Evolutionary conservation across 2,329 filamentous ascomycete species (phyloP), one percentile per base, ranked within the genome.

Genomic region (Didymella segeticola): DNA sequence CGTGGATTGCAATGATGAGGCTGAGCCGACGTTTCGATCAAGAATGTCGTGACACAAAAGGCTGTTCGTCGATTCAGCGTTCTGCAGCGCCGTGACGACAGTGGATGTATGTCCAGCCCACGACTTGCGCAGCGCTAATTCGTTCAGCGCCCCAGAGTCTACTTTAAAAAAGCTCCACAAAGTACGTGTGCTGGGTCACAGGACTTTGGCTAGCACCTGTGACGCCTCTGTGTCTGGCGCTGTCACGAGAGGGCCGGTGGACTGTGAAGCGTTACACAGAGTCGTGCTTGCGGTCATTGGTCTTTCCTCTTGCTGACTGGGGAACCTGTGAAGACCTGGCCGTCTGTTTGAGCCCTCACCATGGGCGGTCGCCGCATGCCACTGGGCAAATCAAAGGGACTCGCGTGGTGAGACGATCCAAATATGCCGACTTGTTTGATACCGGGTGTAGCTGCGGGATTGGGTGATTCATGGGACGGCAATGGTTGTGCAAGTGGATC

Each of bases 401-500:
- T 72, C 2, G 60, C 65, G 15, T 67, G 62, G 33, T 67, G 67
- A 2, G 53, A 57, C 2, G 66, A 65, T 5, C 62, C 60, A 9
- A 62, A 61, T 15, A 67, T 43, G 22, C 55, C 54, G 3, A 62
- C 43, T 14, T 49, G 59, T 38, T 64, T 64, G 38, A 58, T 59
- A 14, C 67, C 67, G n/a, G 70, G 71, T 9, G 71, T 73, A n/a
- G 67, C 57, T 2, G 67, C 55, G 11, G 57, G 39, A 37, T 69
- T 53, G 5, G 34, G 26, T 3, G 56, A 11, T 8, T 60, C 49
- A 5, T 62, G 56, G 5, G 22, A 33, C 2, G 62, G 57, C 10
- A 63, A 27, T 1, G 64, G 60, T 26, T 67, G 56, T 8, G 64
- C 60, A 5, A 80, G 58, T 5, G 79, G 79, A 62, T 82, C 79